Evolutionary conservation across 768 basidiomycete genomes (phyloP), one percentile per base, ranked within the genome.

Genomic region (Leccinum rimulosum): DNA sequence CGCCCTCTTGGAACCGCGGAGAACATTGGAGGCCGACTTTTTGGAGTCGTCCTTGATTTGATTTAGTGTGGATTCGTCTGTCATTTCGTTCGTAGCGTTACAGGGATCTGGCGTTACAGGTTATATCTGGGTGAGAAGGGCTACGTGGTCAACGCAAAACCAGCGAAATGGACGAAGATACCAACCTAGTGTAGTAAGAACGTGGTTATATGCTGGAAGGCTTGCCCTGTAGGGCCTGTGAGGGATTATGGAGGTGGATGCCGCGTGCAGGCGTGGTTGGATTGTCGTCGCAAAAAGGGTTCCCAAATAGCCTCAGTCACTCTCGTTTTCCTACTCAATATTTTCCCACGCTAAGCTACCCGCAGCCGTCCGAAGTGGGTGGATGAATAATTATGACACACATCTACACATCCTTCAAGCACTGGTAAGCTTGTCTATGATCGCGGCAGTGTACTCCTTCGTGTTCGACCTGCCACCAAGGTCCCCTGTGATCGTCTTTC

Each of bases 171-270:
- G 56, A 19, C 17, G 33, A 58, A 58, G 54, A 48, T 50, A 72
- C 72, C 48, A 47, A 85, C 84, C 79, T 79, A 74, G 67, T 35
- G 12, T 75, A 66, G 76, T 77, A 80, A 76, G 77, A 73, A 74
- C 66, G 73, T 74, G 66, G 60, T 38, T 66, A 55, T 69, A 66
- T 65, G 72, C 76, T 81, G 80, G 76, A 80, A 75, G 86, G 84
- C 83, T 89, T 91, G 89, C 90, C 90, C 88, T 89, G 90, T 81
- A 79, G 90, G 90, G 90, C 90, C 79, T 85, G 89, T 91, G 89
- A 80, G 85, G 76, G 70, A 77, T 73, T 79, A 79, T 79, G 78
- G 76, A 67, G 76, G 81, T 81, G 81, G 69, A 75, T 82, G 80
- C 80, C 80, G 81, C 66, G 77, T 65, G 68, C 73, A 79, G 80